Conservation (phyloP, 2,329 filamentous ascomycete species). For the Drechslerella stenobrocha region DNA sequence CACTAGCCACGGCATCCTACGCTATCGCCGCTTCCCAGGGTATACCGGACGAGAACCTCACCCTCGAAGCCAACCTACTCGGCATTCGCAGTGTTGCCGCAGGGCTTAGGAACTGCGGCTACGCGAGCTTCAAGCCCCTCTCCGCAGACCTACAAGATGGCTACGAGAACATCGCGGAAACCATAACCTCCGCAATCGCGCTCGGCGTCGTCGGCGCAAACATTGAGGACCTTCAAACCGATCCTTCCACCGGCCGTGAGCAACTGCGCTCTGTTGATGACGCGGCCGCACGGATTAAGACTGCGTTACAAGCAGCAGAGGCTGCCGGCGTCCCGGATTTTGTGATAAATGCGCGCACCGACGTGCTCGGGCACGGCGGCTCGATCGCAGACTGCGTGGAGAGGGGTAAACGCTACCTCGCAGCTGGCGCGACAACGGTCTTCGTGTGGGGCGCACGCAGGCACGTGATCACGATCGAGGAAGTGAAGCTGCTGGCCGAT, state of each 20-base stretch:
- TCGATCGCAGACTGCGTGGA: conserved; percentile 56
- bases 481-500: conserved; percentile 59
- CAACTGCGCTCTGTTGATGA: conserved; percentile 57
- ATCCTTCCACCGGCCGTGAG: conserved; percentile 54
- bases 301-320: conserved; percentile 57
- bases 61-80: conserved; percentile 60
- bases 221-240: conserved; percentile 61
- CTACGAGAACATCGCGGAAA: conserved; percentile 60
- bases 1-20: conserved; percentile 61
- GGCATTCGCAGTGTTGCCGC: conserved; percentile 59
- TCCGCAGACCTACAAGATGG: conserved; percentile 67
- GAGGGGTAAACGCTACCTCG: conserved; percentile 63
- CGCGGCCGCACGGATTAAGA: conserved; percentile 60
- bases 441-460: conserved; percentile 65
- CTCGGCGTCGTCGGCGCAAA: conserved; percentile 64
- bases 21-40: conserved; percentile 60
- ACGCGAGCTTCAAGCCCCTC: conserved; percentile 56
- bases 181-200: conserved; percentile 58
- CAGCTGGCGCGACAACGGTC: conserved; percentile 63
- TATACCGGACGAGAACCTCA: conserved; percentile 60
- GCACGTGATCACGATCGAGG: conserved; percentile 57
- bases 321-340: conserved; percentile 62
- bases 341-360: conserved; percentile 64
- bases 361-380: conserved; percentile 58
- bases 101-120: conserved; percentile 51